Conservation (phyloP, 2,329 filamentous ascomycete genomes). For the Diaporthe sp. region DNA sequence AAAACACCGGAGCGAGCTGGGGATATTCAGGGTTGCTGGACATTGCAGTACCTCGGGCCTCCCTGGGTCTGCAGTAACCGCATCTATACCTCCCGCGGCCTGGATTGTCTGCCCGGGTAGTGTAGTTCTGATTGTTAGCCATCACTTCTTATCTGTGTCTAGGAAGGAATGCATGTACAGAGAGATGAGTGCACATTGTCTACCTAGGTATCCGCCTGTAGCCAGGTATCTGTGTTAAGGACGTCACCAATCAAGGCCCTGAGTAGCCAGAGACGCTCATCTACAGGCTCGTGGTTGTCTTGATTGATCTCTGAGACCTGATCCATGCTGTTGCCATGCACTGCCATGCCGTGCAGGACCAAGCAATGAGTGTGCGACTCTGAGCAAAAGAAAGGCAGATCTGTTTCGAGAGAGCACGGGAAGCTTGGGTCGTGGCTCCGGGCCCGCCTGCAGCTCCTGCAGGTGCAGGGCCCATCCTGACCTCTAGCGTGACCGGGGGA, state of each 20-base stretch:
- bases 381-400: not conserved
- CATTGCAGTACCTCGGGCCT: constrained; percentile 15
- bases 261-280: not conserved
- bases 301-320: constrained; percentile 22
- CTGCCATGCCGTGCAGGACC: constrained; percentile 11
- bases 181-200: not conserved
- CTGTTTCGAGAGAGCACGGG: constrained; percentile 17
- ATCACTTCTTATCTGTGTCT: not conserved
- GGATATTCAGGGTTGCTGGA: not conserved
- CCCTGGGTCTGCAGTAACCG: not conserved
- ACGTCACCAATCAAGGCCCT: not conserved
- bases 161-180: not conserved
- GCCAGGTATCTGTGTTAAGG: not conserved
- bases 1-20: constrained; percentile 7
- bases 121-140: not conserved
- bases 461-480: constrained; percentile 26
- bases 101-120: not conserved
- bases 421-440: constrained; percentile 1
- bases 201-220: not conserved
- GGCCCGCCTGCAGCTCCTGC: constrained; percentile 23
- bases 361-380: not conserved
- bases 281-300: not conserved
- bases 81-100: not conserved
- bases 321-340: constrained; percentile 28
- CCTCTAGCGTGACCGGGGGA: not conserved